phyloP scores from a whole-genome alignment of 257 asterid genomes.

The Verbena officinalis region DNA sequence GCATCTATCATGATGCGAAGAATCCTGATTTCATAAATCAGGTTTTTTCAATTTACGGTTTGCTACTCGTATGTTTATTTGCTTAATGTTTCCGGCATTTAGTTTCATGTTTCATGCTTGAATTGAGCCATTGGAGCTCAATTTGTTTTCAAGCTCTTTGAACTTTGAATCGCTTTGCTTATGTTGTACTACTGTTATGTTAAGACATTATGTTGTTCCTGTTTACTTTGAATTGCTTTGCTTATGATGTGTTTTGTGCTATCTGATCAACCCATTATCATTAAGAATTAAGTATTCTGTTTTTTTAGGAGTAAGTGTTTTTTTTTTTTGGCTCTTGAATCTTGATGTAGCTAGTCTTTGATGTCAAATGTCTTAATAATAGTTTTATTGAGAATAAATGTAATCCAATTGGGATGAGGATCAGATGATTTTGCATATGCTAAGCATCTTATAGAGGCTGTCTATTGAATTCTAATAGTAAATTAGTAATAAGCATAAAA shows the following conservation, averaged over 20 bases:
- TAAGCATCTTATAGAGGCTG: constrained; percentile 1
- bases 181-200: constrained; percentile 36
- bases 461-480: constrained; percentile 26
- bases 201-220: constrained; percentile 27
- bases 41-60: constrained; percentile 57
- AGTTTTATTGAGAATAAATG: constrained; percentile 13
- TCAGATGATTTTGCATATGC: constrained; percentile 12
- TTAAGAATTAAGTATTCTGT: constrained; percentile 30
- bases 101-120: constrained; percentile 36
- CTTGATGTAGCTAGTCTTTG: constrained; percentile 11
- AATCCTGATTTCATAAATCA: constrained; percentile 48
- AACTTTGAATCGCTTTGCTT: constrained; percentile 35
- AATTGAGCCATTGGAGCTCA: constrained; percentile 50
- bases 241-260: constrained; percentile 26
- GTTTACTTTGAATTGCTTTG: no score
- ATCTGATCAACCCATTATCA: no score
- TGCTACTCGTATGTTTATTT: constrained; percentile 38
- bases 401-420: constrained; percentile 24
- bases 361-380: constrained; percentile 29
- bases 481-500: no score
- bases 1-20: constrained; percentile 44
- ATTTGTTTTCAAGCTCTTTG: constrained; percentile 33
- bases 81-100: constrained; percentile 29
- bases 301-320: constrained; percentile 23
- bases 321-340: constrained; percentile 1